These are phyloP conservation scores for Achlya hypogyna DNA, from an alignment of 352 stramenopile species.

Conservation along the genomic window DNA sequence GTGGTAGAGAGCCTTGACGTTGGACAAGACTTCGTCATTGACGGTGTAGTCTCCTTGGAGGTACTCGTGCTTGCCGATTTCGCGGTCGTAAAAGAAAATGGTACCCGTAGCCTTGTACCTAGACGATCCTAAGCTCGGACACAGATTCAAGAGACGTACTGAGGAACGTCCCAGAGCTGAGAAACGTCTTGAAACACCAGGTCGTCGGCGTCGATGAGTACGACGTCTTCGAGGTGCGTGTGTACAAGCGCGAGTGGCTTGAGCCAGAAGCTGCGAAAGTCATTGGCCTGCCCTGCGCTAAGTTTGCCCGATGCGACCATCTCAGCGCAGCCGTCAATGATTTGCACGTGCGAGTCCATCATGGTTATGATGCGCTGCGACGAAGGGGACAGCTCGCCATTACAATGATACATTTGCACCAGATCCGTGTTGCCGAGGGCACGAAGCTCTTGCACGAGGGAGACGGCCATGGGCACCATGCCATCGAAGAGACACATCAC, in stretches of 20 bases:
- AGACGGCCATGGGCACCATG: slow-evolving; percentile 31
- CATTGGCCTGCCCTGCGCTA: not conserved
- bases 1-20: not conserved
- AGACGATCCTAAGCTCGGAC: not conserved
- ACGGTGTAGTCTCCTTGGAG: slow-evolving; percentile 27
- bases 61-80: slow-evolving; percentile 40
- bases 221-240: slow-evolving; percentile 35
- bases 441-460: slow-evolving; percentile 29
- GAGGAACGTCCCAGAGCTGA: slow-evolving; percentile 27
- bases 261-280: slow-evolving; percentile 36
- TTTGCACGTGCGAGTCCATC: slow-evolving; percentile 26
- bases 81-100: slow-evolving; percentile 58
- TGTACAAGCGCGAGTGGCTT: slow-evolving; percentile 33
- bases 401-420: slow-evolving; percentile 33
- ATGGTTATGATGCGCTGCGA: slow-evolving; percentile 22
- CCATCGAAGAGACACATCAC: slow-evolving; percentile 33
- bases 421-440: slow-evolving; percentile 30
- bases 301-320: slow-evolving; percentile 21
- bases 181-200: slow-evolving; percentile 39
- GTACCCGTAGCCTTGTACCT: slow-evolving; percentile 41
- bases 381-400: slow-evolving; percentile 23
- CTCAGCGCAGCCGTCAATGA: slow-evolving; percentile 34
- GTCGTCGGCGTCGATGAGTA: slow-evolving; percentile 49
- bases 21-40: slow-evolving; percentile 1
- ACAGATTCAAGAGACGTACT: not conserved